phyloP scores from a whole-genome alignment of 1,284 basidiomycete species.

The Cystobasidiaceae sp. region DNA sequence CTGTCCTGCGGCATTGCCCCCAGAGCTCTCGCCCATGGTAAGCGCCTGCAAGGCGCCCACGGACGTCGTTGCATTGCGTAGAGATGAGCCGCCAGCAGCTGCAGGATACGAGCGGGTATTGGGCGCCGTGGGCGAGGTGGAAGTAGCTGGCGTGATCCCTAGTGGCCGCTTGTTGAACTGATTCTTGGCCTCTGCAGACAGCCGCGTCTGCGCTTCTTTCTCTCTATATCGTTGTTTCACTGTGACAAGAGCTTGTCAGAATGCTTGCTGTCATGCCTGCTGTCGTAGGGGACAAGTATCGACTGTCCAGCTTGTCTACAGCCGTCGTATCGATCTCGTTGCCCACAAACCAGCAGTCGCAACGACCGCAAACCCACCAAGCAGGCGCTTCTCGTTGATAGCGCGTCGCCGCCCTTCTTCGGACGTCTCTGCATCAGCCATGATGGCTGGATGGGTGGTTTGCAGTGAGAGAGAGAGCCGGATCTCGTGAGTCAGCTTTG shows the following conservation, averaged over 20 bases:
- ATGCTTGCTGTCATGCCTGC: not conserved
- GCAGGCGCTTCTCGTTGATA: constrained; percentile 8
- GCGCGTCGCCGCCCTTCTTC: not conserved
- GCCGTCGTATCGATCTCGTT: too few species aligned
- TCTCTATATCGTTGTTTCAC: constrained; percentile 21
- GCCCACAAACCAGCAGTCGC: too few species aligned
- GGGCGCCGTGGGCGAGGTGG: constrained; percentile 57
- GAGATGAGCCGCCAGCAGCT: not conserved
- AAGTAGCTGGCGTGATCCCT: constrained; percentile 52
- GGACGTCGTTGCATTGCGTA: constrained; percentile 28
- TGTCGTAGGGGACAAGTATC: too few species aligned
- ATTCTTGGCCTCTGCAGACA: constrained; percentile 46
- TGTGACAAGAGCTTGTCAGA: not conserved
- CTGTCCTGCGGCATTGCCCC: not conserved
- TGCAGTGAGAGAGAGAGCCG: too few species aligned
- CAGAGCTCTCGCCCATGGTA: constrained; percentile 11
- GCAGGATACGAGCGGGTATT: constrained; percentile 31
- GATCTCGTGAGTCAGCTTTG: too few species aligned
- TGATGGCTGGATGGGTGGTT: not conserved
- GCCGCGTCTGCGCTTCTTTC: constrained; percentile 12
- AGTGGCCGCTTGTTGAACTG: constrained; percentile 59
- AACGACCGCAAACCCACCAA: not conserved
- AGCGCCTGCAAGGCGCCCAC: constrained; percentile 27
- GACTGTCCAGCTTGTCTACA: too few species aligned
- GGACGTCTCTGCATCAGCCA: not conserved